Percentiles rank a stretch among this genome's conserved stretches.
Conservation (phyloP, 441 rosid species). For the Syzygium malaccense region DNA sequence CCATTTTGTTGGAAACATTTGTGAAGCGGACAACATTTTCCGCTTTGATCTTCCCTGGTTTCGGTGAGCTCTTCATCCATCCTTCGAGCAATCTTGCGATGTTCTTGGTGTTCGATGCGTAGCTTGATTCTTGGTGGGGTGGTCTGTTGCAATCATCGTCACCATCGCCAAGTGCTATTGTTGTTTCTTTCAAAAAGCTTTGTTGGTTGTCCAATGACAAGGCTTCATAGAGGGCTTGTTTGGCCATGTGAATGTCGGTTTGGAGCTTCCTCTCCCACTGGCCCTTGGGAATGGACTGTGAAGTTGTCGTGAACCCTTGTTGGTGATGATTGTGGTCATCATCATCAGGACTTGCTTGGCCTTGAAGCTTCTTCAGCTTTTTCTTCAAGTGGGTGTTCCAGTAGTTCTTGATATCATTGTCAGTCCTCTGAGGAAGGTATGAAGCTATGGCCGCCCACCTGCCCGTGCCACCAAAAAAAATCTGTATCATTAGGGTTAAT, state of each 20-base stretch:
- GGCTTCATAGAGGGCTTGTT: conserved; percentile 12
- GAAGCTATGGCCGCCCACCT: conserved; percentile 20
- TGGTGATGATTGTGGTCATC: neutral
- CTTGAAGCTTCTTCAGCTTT: conserved; percentile 5
- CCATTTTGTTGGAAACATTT: neutral
- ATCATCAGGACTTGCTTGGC: neutral
- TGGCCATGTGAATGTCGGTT: conserved; percentile 11
- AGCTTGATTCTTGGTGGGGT: neutral
- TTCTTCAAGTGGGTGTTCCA: conserved; percentile 14
- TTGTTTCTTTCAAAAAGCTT: neutral
- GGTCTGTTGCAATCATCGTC: neutral
- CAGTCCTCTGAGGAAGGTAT: conserved; percentile 16
- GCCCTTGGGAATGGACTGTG: neutral
- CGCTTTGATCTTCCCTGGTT: neutral
- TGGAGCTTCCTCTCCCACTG: conserved; percentile 18
- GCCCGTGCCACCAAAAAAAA: neutral
- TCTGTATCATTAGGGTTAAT: neutral
- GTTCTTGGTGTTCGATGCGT: neutral
- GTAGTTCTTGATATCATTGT: conserved; percentile 15
- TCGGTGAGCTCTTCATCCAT: neutral
- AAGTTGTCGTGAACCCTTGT: neutral
- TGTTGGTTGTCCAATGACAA: neutral
- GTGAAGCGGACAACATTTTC: neutral
- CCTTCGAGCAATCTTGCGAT: neutral
- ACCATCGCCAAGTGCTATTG: neutral